A percentile compares a stretch with the other conserved stretches of the same genome.
Conservation (phyloP, 495 filamentous ascomycete genomes). For the Cetradonia linearis region DNA sequence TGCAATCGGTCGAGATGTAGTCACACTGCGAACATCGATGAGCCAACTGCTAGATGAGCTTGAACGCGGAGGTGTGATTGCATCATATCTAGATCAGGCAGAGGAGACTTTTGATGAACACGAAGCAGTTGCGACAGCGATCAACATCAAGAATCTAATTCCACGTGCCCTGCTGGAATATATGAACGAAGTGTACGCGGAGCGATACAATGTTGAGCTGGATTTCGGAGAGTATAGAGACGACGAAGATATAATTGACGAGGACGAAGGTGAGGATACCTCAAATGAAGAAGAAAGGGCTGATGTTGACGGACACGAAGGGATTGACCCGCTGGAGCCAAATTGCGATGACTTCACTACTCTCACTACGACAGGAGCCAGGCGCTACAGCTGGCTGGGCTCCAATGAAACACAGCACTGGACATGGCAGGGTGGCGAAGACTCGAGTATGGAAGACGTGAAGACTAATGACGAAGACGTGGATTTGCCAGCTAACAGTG, state of each 20-base stretch:
- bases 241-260: not conserved
- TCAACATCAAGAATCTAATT: not conserved
- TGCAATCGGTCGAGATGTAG: not conserved
- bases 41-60: not conserved
- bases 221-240: not conserved
- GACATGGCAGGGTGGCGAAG: not conserved
- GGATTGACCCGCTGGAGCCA: not conserved
- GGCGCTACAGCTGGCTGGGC: not conserved
- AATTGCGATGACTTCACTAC: not conserved
- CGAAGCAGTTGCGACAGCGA: not conserved
- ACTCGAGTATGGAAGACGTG: not conserved
- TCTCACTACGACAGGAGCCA: not conserved
- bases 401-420: not conserved
- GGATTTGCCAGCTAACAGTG: not conserved
- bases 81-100: not conserved
- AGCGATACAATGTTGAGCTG: not conserved
- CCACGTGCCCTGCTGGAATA: not conserved
- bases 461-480: not conserved
- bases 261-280: not conserved
- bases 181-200: not conserved
- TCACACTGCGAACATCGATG: not conserved
- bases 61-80: not conserved
- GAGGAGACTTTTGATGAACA: not conserved
- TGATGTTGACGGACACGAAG: not conserved
- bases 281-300: not conserved